Percentiles rank a stretch among this genome's conserved stretches.
Evolutionary conservation across 2,329 filamentous ascomycete genomes (phyloP).

Genomic region (Juglanconis oblonga): DNA sequence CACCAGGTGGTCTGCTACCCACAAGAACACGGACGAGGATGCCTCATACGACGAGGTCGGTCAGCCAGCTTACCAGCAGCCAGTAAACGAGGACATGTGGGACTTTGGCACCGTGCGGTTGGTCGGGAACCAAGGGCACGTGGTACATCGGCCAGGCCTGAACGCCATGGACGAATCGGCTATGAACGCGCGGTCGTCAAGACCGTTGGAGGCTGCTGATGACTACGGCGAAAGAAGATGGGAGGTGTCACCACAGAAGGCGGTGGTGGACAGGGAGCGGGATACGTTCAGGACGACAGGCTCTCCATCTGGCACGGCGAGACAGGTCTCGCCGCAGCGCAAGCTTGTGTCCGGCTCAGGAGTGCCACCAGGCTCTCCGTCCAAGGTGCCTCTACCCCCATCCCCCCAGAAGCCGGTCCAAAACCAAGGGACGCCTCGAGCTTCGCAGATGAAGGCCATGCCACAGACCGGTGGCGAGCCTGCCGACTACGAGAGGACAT

Average conservation of each 20-base stretch:
- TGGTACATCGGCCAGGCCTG: constrained; percentile 56
- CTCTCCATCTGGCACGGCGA: constrained; percentile 44
- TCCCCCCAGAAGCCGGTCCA: constrained; percentile 50
- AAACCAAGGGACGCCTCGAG: constrained; percentile 43
- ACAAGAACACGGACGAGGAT: constrained; percentile 69
- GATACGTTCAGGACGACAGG: constrained; percentile 54
- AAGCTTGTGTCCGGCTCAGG: constrained; percentile 41
- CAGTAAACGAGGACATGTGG: constrained; percentile 83
- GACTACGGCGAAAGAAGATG: constrained; percentile 52
- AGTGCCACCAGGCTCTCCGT: constrained; percentile 44
- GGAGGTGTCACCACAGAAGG: constrained; percentile 47
- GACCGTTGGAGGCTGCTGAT: constrained; percentile 45
- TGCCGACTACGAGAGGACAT: constrained; percentile 57
- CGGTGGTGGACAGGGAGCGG: constrained; percentile 36
- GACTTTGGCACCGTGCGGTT: constrained; percentile 95
- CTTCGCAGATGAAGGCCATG: constrained; percentile 42
- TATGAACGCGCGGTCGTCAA: constrained; percentile 68
- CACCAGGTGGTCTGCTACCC: constrained; percentile 79
- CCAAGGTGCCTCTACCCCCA: constrained; percentile 58
- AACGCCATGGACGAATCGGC: constrained; percentile 77
- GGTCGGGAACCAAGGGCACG: constrained; percentile 62
- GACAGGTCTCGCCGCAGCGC: constrained; percentile 59
- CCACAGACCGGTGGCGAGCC: constrained; percentile 49
- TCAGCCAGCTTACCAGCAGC: constrained; percentile 50
- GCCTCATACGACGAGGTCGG: constrained; percentile 55